A percentile compares a stretch with the other conserved stretches of the same genome.
These are phyloP conservation scores for Sporothrix brasiliensis DNA, from an alignment of 2,329 filamentous ascomycete species.

Conservation along the genomic window DNA sequence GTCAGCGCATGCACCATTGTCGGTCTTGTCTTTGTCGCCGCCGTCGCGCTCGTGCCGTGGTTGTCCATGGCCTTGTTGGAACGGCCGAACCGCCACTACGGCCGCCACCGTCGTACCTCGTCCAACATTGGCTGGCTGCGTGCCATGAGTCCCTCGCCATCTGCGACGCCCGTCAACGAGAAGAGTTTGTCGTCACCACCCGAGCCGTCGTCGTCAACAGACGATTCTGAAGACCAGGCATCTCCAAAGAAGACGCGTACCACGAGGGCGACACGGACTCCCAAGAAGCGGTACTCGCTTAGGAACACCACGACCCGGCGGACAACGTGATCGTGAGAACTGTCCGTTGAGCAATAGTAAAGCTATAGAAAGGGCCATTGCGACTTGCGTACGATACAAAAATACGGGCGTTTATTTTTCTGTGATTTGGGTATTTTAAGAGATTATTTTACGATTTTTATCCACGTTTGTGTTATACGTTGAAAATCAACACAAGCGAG, in stretches of 20 bases:
- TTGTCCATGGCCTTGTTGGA: conserved; percentile 33
- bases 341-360: too few relatives aligned
- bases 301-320: not conserved
- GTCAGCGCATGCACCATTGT: conserved; percentile 19
- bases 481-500: not conserved
- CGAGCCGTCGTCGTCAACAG: not conserved
- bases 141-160: not conserved
- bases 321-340: not conserved
- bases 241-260: not conserved
- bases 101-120: conserved; percentile 6
- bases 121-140: conserved; percentile 23
- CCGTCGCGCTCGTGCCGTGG: conserved; percentile 28
- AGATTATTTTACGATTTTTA: not conserved
- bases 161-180: not conserved
- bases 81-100: not conserved
- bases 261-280: not conserved
- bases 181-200: conserved; percentile 7
- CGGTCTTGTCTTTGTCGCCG: conserved; percentile 18
- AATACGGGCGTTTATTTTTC: too few relatives aligned
- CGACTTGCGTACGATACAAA: too few relatives aligned
- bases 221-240: conserved; percentile 11
- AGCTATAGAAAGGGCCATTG: not conserved
- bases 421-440: not conserved
- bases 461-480: not conserved
- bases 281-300: conserved; percentile 6